These are phyloP conservation scores for Naganishia antarctica DNA, from an alignment of 768 basidiomycete species.

Conservation along the genomic window DNA sequence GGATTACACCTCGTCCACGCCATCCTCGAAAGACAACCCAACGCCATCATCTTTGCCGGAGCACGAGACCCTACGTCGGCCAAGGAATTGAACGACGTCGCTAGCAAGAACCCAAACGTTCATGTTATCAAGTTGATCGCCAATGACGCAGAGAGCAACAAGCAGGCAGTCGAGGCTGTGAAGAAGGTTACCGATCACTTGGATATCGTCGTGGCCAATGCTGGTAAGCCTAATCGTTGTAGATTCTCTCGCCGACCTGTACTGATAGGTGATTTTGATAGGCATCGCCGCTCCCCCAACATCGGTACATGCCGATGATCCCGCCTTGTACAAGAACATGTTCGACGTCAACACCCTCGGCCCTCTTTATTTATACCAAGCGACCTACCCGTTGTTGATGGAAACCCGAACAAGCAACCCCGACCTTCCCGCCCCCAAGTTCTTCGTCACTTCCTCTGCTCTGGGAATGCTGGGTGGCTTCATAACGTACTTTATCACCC, in stretches of 20 bases:
- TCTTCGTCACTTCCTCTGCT: conserved; percentile 28
- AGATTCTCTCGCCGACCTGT: not conserved
- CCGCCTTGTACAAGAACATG: not conserved
- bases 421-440: conserved; percentile 4
- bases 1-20: conserved; percentile 32
- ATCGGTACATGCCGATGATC: not conserved
- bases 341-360: conserved; percentile 28
- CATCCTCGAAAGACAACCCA: conserved; percentile 13
- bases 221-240: conserved; percentile 25
- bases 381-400: conserved; percentile 20
- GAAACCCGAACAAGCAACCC: not conserved
- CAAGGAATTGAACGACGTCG: conserved; percentile 13
- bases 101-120: conserved; percentile 6
- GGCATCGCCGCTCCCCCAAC: not conserved
- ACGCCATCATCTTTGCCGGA: conserved; percentile 31
- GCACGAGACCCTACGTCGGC: conserved; percentile 26
- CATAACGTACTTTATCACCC: not conserved
- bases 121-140: conserved; percentile 31
- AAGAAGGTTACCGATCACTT: conserved; percentile 33
- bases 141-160: conserved; percentile 30
- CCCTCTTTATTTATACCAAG: conserved; percentile 25
- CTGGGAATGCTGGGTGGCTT: conserved; percentile 2
- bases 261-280: not conserved
- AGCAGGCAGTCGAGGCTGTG: conserved; percentile 31
- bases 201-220: conserved; percentile 40